Percentiles rank a stretch among this genome's conserved stretches.
These are phyloP conservation scores for Multifurca ochricompacta DNA, from an alignment of 768 basidiomycete species.

Conservation along the genomic window DNA sequence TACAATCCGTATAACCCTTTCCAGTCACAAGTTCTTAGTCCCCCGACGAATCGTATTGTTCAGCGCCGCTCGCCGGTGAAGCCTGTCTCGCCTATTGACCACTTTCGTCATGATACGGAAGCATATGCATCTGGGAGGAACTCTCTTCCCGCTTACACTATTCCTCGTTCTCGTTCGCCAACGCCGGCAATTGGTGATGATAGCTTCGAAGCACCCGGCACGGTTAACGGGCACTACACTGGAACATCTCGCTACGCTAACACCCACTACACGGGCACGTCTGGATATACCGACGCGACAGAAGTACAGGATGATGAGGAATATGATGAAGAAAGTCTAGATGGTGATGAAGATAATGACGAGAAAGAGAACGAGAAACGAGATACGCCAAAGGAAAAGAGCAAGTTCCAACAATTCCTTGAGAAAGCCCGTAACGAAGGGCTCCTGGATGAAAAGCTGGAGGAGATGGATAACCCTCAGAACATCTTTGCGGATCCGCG, in stretches of 20 bases:
- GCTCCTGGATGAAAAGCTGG: constrained; percentile 32
- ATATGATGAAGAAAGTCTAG: constrained; percentile 29
- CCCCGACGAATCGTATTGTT: constrained; percentile 11
- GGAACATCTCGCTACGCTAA: constrained; percentile 21
- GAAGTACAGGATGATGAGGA: constrained; percentile 15
- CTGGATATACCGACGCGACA: constrained; percentile 2
- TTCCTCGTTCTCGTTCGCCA: constrained; percentile 65
- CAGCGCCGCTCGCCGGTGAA: constrained; percentile 10
- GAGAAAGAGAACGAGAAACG: constrained; percentile 23
- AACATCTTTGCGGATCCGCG: constrained; percentile 17
- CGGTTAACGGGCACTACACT: constrained; percentile 50
- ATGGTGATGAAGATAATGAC: constrained; percentile 21
- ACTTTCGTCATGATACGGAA: constrained; percentile 58
- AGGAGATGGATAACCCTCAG: constrained; percentile 17
- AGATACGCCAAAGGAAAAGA: constrained; percentile 9
- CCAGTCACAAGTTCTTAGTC: constrained; percentile 13
- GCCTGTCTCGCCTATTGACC: constrained; percentile 37
- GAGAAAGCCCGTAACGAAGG: constrained; percentile 1
- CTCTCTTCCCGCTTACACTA: constrained; percentile 39
- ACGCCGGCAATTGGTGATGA: constrained; percentile 71
- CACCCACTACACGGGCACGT: constrained; percentile 2
- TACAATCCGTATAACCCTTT: neutral
- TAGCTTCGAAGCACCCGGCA: constrained; percentile 52
- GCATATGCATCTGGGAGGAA: constrained; percentile 60
- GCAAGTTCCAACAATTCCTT: constrained; percentile 12